phyloP scores from a whole-genome alignment of 2,329 filamentous ascomycete species.

The Thermomyces lanuginosus region DNA sequence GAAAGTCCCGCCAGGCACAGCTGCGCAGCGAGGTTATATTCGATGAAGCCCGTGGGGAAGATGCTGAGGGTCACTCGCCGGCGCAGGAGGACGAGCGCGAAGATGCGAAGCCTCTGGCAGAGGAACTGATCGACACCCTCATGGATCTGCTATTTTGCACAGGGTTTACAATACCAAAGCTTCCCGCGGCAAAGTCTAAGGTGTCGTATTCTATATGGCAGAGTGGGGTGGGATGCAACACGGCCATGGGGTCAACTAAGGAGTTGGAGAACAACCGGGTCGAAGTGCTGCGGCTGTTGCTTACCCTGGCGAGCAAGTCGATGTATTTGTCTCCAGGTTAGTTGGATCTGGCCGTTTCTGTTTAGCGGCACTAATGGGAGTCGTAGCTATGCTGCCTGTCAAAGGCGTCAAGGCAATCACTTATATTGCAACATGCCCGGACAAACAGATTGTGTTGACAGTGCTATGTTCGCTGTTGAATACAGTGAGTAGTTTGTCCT shows the following conservation, averaged over 20 bases:
- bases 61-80: slow-evolving; percentile 32
- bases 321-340: slow-evolving; percentile 74
- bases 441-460: slow-evolving; percentile 83
- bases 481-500: slow-evolving; percentile 46
- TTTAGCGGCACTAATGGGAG: background rate
- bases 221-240: slow-evolving; percentile 91
- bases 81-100: slow-evolving; percentile 49
- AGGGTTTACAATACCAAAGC: slow-evolving; percentile 67
- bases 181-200: slow-evolving; percentile 55
- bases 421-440: slow-evolving; percentile 70
- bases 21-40: slow-evolving; percentile 66
- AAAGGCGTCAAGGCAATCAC: slow-evolving; percentile 72
- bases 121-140: slow-evolving; percentile 81
- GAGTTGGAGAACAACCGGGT: slow-evolving; percentile 86
- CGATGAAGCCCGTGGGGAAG: slow-evolving; percentile 49
- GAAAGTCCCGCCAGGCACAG: slow-evolving; percentile 49
- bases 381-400: slow-evolving; percentile 50
- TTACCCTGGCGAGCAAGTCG: slow-evolving; percentile 75
- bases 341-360: slow-evolving; percentile 8
- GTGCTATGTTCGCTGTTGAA: slow-evolving; percentile 85
- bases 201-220: slow-evolving; percentile 95
- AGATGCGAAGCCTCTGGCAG: slow-evolving; percentile 70
- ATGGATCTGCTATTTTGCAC: slow-evolving; percentile 82
- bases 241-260: slow-evolving; percentile 69
- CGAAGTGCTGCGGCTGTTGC: slow-evolving; percentile 70